Evolutionary conservation across 1,284 basidiomycete genomes (phyloP).

Genomic region (Boletus smithii): DNA sequence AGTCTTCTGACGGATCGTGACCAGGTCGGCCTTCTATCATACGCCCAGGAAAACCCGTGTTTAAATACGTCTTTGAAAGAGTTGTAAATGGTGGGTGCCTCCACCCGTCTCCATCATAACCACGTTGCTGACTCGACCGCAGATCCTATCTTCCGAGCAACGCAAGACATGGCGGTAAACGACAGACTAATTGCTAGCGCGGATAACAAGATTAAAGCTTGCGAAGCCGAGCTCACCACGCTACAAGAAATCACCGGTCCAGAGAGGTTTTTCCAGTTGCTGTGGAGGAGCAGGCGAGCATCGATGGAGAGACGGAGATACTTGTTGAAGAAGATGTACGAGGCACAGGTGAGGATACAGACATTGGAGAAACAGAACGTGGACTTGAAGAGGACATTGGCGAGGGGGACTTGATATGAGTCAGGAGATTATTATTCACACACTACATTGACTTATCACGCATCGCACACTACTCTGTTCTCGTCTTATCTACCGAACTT

Average conservation of each 20-base stretch:
- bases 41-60: slow-evolving; percentile 87
- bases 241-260: slow-evolving; percentile 59
- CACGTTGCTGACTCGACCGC: neutral
- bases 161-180: slow-evolving; percentile 80
- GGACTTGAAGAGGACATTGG: slow-evolving; percentile 62
- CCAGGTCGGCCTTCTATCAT: slow-evolving; percentile 82
- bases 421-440: neutral
- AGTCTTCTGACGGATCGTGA: neutral
- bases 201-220: slow-evolving; percentile 64
- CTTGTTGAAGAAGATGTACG: slow-evolving; percentile 72
- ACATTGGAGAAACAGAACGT: slow-evolving; percentile 65
- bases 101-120: neutral
- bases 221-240: slow-evolving; percentile 72
- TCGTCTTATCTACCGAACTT: neutral
- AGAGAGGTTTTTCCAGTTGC: slow-evolving; percentile 37
- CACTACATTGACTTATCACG: neutral
- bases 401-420: slow-evolving; percentile 28
- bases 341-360: slow-evolving; percentile 65
- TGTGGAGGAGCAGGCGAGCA: slow-evolving; percentile 50
- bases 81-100: slow-evolving; percentile 67
- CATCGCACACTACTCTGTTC: neutral
- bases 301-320: slow-evolving; percentile 65
- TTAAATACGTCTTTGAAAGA: slow-evolving; percentile 79
- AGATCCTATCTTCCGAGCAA: slow-evolving; percentile 82
- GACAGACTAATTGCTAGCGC: slow-evolving; percentile 65